Percentiles rank a stretch among this genome's conserved stretches.
phyloP scores from a whole-genome alignment of 2,329 filamentous ascomycete species.

The Cladophialophora yegresii region DNA sequence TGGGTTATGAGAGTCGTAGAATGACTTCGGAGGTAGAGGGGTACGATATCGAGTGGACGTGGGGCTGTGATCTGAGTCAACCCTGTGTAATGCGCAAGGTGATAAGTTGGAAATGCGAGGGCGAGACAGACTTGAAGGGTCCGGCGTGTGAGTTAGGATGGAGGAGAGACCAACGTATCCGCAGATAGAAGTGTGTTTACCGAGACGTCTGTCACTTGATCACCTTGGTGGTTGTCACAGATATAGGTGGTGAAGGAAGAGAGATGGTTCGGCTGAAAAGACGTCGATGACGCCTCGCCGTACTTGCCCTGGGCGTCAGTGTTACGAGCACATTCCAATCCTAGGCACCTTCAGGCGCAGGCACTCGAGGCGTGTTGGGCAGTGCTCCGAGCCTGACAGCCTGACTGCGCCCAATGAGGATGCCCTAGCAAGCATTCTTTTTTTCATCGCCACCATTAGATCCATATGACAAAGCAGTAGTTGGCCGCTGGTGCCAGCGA shows the following conservation, averaged over 20 bases:
- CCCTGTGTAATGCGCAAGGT: conserved; percentile 8
- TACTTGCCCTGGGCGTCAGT: conserved; percentile 2
- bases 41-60: conserved; percentile 27
- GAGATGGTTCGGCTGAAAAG: conserved; percentile 9
- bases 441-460: conserved; percentile 1
- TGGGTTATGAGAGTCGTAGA: conserved; percentile 19
- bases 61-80: conserved; percentile 33
- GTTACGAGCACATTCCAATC: neutral
- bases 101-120: neutral
- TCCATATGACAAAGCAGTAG: neutral
- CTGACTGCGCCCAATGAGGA: neutral
- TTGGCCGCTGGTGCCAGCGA: neutral
- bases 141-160: conserved; percentile 1
- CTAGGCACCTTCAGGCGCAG: neutral
- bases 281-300: neutral
- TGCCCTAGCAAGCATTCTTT: neutral
- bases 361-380: neutral
- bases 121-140: conserved; percentile 17
- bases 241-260: conserved; percentile 22
- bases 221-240: conserved; percentile 6
- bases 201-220: conserved; percentile 21
- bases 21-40: conserved; percentile 22
- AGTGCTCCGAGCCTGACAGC: neutral
- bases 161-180: conserved; percentile 14
- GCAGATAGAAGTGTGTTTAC: conserved; percentile 11